These are phyloP conservation scores for Ogataea paradorogensis DNA, from an alignment of 805 yeast genomes.

Conservation along the genomic window DNA sequence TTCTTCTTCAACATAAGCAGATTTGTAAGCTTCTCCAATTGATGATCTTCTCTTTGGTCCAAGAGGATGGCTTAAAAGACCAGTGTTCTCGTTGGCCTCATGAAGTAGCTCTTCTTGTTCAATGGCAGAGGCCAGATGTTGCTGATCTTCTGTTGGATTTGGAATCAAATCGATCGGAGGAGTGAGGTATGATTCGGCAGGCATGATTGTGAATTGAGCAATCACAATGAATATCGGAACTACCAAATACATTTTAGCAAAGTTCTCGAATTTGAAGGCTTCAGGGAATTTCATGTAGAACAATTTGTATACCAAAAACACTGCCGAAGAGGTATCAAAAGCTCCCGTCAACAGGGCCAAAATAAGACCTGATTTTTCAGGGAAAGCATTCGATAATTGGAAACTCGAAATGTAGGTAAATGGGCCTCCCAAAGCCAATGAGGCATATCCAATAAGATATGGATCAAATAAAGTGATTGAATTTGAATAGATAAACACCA, in stretches of 20 bases:
- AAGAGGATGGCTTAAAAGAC: constrained; percentile 16
- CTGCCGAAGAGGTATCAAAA: constrained; percentile 56
- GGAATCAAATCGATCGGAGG: constrained; percentile 36
- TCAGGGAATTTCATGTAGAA: constrained; percentile 33
- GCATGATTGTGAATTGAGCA: constrained; percentile 48
- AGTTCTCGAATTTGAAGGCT: constrained; percentile 40
- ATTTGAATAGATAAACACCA: constrained; percentile 42
- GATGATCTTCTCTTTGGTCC: constrained; percentile 44
- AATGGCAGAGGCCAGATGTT: constrained; percentile 27
- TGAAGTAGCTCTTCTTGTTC: constrained; percentile 27
- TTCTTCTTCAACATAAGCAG: constrained; percentile 51
- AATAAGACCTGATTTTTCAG: constrained; percentile 49
- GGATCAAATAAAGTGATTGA: constrained; percentile 42
- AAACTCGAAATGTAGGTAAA: constrained; percentile 54
- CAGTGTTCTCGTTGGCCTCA: constrained; percentile 18
- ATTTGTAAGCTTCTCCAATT: constrained; percentile 54
- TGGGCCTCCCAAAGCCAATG: constrained; percentile 58
- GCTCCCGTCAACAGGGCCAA: constrained; percentile 57
- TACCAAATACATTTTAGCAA: constrained; percentile 45
- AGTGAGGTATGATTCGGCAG: constrained; percentile 47
- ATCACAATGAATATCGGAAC: constrained; percentile 49
- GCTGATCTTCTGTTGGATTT: constrained; percentile 28
- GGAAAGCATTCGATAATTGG: constrained; percentile 57
- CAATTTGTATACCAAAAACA: constrained; percentile 46
- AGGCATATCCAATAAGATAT: constrained; percentile 48